Evolutionary conservation across 2,329 filamentous ascomycete genomes (phyloP).

Genomic region (Chaetomiaceae sp.): DNA sequence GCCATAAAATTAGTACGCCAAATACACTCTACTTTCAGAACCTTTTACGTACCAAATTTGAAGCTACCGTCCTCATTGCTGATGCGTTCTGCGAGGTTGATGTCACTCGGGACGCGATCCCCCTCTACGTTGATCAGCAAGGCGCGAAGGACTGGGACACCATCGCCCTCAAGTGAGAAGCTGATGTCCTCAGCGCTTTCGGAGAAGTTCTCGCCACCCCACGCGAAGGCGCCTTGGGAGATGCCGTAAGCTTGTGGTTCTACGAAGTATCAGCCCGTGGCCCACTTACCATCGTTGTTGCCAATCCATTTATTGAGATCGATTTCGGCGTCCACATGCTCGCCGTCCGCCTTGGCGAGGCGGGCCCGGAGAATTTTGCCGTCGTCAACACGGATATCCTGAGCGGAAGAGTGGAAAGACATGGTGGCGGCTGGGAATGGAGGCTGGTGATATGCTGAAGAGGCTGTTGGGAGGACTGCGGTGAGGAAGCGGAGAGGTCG

Average conservation of each 20-base stretch:
- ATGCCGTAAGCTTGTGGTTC: background rate
- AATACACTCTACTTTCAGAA: no score
- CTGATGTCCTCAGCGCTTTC: constrained; percentile 42
- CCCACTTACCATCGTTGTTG: constrained; percentile 44
- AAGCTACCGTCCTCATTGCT: constrained; percentile 49
- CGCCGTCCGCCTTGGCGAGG: constrained; percentile 39
- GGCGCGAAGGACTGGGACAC: constrained; percentile 50
- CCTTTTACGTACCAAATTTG: constrained; percentile 31
- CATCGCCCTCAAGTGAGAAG: constrained; percentile 49
- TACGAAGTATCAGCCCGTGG: background rate
- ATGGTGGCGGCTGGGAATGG: constrained; percentile 27
- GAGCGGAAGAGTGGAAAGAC: constrained; percentile 48
- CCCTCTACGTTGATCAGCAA: constrained; percentile 45
- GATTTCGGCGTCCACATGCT: constrained; percentile 41
- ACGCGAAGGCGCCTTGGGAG: constrained; percentile 39
- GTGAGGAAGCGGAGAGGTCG: background rate
- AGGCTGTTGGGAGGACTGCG: background rate
- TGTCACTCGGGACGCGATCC: constrained; percentile 38
- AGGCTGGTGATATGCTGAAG: background rate
- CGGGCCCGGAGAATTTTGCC: constrained; percentile 43
- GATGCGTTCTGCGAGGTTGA: constrained; percentile 55
- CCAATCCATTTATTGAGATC: constrained; percentile 49
- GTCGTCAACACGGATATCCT: constrained; percentile 46
- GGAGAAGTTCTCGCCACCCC: constrained; percentile 43
- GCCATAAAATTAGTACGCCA: no score